phyloP scores from a whole-genome alignment of 2,329 filamentous ascomycete genomes.

The Arachnopeziza araneosa region DNA sequence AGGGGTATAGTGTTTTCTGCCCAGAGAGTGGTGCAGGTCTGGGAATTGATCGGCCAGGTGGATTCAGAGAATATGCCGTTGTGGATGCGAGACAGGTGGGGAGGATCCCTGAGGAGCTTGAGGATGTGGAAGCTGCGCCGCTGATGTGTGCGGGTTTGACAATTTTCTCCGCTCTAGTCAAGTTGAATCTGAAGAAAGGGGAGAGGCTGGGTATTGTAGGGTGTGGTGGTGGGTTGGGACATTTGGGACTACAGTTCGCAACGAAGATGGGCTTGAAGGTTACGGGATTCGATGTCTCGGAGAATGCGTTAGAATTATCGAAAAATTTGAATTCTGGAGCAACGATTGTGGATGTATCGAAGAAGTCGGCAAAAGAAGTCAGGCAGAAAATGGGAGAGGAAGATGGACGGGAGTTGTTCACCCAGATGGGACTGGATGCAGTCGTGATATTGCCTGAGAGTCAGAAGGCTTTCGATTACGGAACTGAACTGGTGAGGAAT shows the following conservation, averaged over 20 bases:
- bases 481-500: conserved; percentile 37
- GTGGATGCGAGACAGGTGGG: conserved; percentile 43
- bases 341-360: conserved; percentile 36
- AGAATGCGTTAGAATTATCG: conserved; percentile 43
- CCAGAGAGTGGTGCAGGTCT: conserved; percentile 37
- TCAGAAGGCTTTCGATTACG: conserved; percentile 43
- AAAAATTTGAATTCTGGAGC: conserved; percentile 24
- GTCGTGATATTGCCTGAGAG: conserved; percentile 42
- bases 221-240: conserved; percentile 47
- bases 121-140: conserved; percentile 47
- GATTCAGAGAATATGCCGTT: conserved; percentile 51
- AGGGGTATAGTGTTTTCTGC: conserved; percentile 50
- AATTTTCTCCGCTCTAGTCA: conserved; percentile 35
- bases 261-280: conserved; percentile 45
- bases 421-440: conserved; percentile 41
- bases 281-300: conserved; percentile 40
- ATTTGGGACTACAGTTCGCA: conserved; percentile 46
- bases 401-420: conserved; percentile 24
- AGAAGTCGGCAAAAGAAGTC: conserved; percentile 17
- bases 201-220: conserved; percentile 42
- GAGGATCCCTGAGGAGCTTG: conserved; percentile 42
- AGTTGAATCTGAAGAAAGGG: conserved; percentile 27
- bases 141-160: conserved; percentile 47
- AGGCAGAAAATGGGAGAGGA: conserved; percentile 28
- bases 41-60: conserved; percentile 47